Base-by-base conservation (phyloP, 1,284 basidiomycete species). In the Trichosporon sp. region DNA sequence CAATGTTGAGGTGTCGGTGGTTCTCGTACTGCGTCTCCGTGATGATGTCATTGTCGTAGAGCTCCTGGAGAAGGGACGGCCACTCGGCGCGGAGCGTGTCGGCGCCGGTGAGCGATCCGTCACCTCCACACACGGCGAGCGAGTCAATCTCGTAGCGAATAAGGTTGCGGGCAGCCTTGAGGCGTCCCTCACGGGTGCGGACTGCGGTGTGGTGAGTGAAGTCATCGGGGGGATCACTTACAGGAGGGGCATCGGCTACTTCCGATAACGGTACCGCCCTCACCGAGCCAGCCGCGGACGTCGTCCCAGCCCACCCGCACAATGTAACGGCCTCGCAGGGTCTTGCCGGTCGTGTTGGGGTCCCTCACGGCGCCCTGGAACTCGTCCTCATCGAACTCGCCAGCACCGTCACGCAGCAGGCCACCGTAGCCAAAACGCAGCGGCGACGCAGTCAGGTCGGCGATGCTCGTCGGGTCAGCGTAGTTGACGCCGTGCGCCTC, bases 241-340 rank as follows among this genome's bases (percentile, higher is more conserved):
- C 80, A 99, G 4, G 89, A 84, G 58, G 86, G 86, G 14, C 91
- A 97, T 27, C 96, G 88, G 7, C 95, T 95, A 7, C 93, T 96
- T 13, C 96, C 95, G 73, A 97, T 97, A 58, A 99, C 84, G 0
- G 95, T 99, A 57, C 95, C 96, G 64, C 96, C 96, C 87, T 95
- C 87, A 49, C 89, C 87, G 74, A 95, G 89, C 92, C 95, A 99
- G 5, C 92, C 92, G 33, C 92, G 84, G 25, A 98, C 95, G 81
- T 99, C 96, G 76, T 99, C 96, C 91, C 95, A 99, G 4, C 95
- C 96, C 3, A 97, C 95, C 65, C 92, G 85, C 54, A 99, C 89
- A 74, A 99, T 98, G 81, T 98, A 95, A 58, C 90, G 85, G 1
- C 94, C 94, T 74, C 90, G 92, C 70, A 98, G 85, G 7, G 87